Conservation (phyloP, 1,284 basidiomycete genomes). For the Binderoboletus segoi region DNA sequence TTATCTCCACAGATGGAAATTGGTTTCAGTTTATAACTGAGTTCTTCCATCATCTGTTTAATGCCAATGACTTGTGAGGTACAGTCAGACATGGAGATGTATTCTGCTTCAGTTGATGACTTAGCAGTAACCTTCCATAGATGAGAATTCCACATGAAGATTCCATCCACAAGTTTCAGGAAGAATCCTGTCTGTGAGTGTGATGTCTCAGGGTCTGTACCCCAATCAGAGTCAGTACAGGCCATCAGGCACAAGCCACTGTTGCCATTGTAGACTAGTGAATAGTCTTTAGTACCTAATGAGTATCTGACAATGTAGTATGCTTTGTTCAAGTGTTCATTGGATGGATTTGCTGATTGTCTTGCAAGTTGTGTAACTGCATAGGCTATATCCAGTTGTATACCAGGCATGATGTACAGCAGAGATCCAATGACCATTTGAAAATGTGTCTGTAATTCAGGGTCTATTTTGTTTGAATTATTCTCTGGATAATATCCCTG, state of each 20-base stretch:
- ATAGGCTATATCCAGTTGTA: not conserved
- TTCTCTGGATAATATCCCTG: not conserved
- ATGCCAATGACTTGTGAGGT: conserved; percentile 20
- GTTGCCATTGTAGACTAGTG: too few relatives aligned
- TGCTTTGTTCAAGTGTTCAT: conserved; percentile 5
- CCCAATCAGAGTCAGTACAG: conserved; percentile 35
- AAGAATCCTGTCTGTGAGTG: conserved; percentile 1
- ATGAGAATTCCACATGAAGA: conserved; percentile 28
- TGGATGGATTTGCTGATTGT: not conserved
- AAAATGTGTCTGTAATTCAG: not conserved
- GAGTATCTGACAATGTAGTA: conserved; percentile 30
- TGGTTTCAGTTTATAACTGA: conserved; percentile 9
- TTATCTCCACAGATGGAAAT: conserved; percentile 39
- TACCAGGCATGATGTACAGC: not conserved
- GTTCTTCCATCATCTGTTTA: conserved; percentile 22
- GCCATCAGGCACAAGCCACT: conserved; percentile 12
- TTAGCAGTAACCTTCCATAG: conserved; percentile 31
- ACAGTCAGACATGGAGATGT: conserved; percentile 15
- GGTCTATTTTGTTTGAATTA: not conserved
- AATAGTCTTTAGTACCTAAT: not conserved
- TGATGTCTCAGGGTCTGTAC: too few relatives aligned
- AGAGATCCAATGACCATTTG: conserved; percentile 4
- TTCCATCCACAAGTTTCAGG: conserved; percentile 20
- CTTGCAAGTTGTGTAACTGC: not conserved
- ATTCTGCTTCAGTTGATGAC: conserved; percentile 38